Evolutionary conservation across 495 filamentous ascomycete species (phyloP).

Genomic region (Penicillium canescens): DNA sequence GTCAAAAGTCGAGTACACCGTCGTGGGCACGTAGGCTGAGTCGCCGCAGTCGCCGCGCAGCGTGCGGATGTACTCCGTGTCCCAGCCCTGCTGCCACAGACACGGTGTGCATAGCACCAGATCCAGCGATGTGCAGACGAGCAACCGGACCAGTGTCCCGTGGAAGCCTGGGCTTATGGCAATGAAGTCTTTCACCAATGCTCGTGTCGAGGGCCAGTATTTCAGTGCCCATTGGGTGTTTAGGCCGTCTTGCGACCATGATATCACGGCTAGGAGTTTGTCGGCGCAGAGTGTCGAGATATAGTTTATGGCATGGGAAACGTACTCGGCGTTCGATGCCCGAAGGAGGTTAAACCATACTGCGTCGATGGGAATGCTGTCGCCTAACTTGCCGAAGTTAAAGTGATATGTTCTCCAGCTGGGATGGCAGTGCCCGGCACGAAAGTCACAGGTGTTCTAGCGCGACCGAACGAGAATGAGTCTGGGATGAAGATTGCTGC

Average conservation of each 20-base stretch:
- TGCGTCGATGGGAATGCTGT: conserved; percentile 34
- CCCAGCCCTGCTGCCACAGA: conserved; percentile 45
- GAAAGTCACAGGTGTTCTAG: conserved; percentile 41
- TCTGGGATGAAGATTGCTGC: conserved; percentile 43
- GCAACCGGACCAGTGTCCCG: conserved; percentile 34
- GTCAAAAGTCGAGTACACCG: conserved; percentile 43
- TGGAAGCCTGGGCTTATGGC: conserved; percentile 48
- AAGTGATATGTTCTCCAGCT: conserved; percentile 33
- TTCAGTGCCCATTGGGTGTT: conserved; percentile 52
- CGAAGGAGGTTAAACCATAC: conserved; percentile 50
- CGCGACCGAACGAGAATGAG: conserved; percentile 35
- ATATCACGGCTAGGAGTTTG: conserved; percentile 36
- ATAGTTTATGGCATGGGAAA: conserved; percentile 46
- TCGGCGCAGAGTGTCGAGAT: conserved; percentile 35
- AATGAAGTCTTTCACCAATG: conserved; percentile 39
- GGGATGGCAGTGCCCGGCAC: conserved; percentile 48
- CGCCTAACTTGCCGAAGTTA: conserved; percentile 46
- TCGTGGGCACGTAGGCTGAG: conserved; percentile 51
- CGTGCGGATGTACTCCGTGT: conserved; percentile 36
- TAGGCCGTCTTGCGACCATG: conserved; percentile 53
- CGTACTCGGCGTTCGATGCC: conserved; percentile 40
- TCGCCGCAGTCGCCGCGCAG: conserved; percentile 42
- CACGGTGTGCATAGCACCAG: conserved; percentile 27
- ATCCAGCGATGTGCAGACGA: conserved; percentile 26
- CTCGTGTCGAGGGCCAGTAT: conserved; percentile 50